Base-by-base conservation (phyloP, 2,329 filamentous ascomycete species). In the Ceratocystiopsis sp. region DNA sequence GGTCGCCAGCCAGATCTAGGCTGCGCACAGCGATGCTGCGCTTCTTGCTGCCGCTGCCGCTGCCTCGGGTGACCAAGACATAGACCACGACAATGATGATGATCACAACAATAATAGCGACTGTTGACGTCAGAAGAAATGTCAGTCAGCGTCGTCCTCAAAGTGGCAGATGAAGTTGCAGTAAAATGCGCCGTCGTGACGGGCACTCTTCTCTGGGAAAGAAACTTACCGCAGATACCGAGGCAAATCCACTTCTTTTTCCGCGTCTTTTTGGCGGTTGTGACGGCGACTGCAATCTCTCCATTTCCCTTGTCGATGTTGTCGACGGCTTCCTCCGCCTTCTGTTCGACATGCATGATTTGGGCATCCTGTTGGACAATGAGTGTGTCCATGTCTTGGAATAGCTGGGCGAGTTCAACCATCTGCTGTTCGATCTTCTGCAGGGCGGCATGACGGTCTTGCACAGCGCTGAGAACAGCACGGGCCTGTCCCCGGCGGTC, bases 221-320 rank as follows among this genome's bases (percentile, higher is more conserved):
- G 2, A 8, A 35, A 61, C 71, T 52, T 66, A 75, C 71, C 64
- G 53, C 69, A 65, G 55, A 95, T 84, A 54, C 80, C 78, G 52
- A 94, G 64, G 68, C 86, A 94, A 59, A 83, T 87, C 87, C 86
- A 95, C 81, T 95, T 95, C 85, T 93, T 93, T 66, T 78, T 84
- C 52, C 84, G 73, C 41, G 81, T 84, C 53, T 76, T 74, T 58
- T 80, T 71, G 10, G 89, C 89, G 52, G 84, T 93, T 48, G 72
- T 69, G 49, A 94, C 82, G 13, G 87, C 87, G n/a, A 73, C 73
- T 35, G 71, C 77, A 46, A 96, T 82, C 60, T 95, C 77, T 49
- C 76, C 72, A 56, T 91, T 95, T 50, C 80, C 89, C 59, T 91
- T 81, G 55, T 80, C 75, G 40, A 95, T 73, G 60, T 96, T 84